These are phyloP conservation scores for Larix kaempferi DNA, from an alignment of 75 land plant genomes.

Conservation along the genomic window DNA sequence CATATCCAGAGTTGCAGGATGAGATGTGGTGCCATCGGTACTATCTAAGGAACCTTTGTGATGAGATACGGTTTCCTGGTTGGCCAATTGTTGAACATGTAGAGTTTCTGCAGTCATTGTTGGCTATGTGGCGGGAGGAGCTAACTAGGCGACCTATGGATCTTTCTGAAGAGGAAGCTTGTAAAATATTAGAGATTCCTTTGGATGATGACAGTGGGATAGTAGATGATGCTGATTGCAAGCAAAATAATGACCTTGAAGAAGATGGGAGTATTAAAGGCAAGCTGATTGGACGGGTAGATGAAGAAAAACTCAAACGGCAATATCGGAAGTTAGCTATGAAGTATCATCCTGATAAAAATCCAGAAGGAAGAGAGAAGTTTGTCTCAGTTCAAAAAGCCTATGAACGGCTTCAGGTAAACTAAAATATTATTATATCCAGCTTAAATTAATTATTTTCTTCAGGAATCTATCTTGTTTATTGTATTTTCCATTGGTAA, in stretches of 20 bases:
- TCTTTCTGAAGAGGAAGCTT: conserved; percentile 98
- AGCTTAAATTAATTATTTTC: background rate
- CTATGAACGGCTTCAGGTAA: conserved; percentile 99
- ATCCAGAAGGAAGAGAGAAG: conserved; percentile 99
- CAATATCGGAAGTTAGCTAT: conserved; percentile 99
- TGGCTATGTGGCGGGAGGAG: conserved; percentile 99
- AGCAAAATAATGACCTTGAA: conserved; percentile 15
- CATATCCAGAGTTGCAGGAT: conserved; percentile 96
- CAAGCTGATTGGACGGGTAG: conserved; percentile 64
- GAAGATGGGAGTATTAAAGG: conserved; percentile 35
- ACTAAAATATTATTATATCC: background rate
- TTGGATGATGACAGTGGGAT: conserved; percentile 53
- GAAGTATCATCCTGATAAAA: conserved; percentile 98
- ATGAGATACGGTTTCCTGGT: conserved; percentile 93
- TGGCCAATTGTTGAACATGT: conserved; percentile 99
- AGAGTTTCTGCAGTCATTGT: conserved; percentile 91
- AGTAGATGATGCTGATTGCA: conserved; percentile 25
- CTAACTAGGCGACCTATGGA: conserved; percentile 97
- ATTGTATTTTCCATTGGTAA: background rate
- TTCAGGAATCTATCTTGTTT: background rate
- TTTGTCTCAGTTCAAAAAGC: conserved; percentile 99
- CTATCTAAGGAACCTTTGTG: conserved; percentile 95
- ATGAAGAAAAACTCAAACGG: conserved; percentile 95
- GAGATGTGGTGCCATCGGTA: conserved; percentile 99
- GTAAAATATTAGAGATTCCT: conserved; percentile 87